Base-by-base conservation (phyloP, 371 early-diverging fungal genomes). In the Apophysomyces trapeziformis region DNA sequence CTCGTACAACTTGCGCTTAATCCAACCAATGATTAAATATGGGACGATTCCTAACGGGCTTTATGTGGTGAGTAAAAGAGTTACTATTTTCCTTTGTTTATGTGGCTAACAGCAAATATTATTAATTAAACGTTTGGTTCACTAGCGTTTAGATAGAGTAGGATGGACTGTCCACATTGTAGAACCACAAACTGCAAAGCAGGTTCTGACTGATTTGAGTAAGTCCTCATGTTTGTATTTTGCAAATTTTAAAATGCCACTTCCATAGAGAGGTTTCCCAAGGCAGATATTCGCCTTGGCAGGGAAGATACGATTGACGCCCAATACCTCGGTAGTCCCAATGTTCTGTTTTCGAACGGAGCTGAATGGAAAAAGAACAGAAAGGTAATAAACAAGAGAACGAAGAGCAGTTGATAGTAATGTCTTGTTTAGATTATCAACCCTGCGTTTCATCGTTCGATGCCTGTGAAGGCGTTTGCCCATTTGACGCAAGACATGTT, bases 151-250 rank as follows among this genome's bases (percentile, higher is more conserved):
- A 35, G 66, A 66, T 41, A 12, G 39, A 12, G 41, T 54, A 26
- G 68, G 70, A 5, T 76, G 76, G 76, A 45, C 57, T 7, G 68
- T 76, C 14, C 57, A 65, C 39, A 32, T 76, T 18, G n/a, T 68
- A 0, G 56, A 64, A 7, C 72, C 76, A 26, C 68, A 62, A 6
- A 67, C 64, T 11, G 61, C 58, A 11, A 69, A 68, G 60, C 47
- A 16, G 4, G 41, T 72, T 21, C 37, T 76, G 13, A 56, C 62
- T 21, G 65, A 64, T 35, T 44, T 39, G 60, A 67, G 70, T 75
- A 68, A 8, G 21, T 8, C 54, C n/a, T 32, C 21, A 0, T 14
- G 5, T 14, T 18, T 32, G 0, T 18, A 26, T 18, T 8, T 8
- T 14, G 8, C n/a, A 38, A 5, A 2, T 21, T 13, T 32, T 35